Base-by-base conservation (phyloP, 192 early-diverging fungal species). In the Umbelopsis ramanniana region DNA sequence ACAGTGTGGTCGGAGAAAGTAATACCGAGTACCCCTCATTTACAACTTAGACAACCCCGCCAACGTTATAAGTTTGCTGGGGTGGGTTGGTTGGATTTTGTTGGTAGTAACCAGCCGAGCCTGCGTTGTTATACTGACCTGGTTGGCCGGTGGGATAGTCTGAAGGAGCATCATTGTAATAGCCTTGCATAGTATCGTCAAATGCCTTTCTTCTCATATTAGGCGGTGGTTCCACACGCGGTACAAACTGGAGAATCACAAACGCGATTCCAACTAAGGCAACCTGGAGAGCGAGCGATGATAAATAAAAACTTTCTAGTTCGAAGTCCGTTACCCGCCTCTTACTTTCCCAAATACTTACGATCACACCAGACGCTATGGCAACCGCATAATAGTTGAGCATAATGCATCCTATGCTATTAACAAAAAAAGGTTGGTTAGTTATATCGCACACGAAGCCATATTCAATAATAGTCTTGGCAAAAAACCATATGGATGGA, bases 321-420 rank as follows among this genome's bases (percentile, higher is more conserved):
- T 45, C 67, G 52, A 26, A 43, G 23, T 46, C 45, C 15, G 23
- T n/a, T 67, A 10, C 6, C 11, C 29, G 26, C 57, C 11, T n/a
- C 17, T 63, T 19, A 14, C 17, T 37, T 33, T 14, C 15, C 12
- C 9, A 2, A 48, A 43, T 9, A 71, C 72, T 74, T 70, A 78
- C 77, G 70, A 78, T 73, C 7, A 74, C 48, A 71, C 77, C 77
- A 48, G 55, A 78, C 12, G 70, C 70, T 40, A 78, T 46, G 12
- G 54, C 24, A 23, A 78, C 37, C 1, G 57, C 26, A 45, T 43
- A 26, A 47, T 68, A 71, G n/a, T 53, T 43, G 24, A 78, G 57
- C 14, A 69, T 74, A 68, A 78, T 78, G 46, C 69, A 52, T 37
- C 77, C 77, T 24, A 78, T 70, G 46, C 72, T 74, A 52, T 21